These are phyloP conservation scores for Leishmania major DNA, from an alignment of 208 protist species.

Conservation along the genomic window DNA sequence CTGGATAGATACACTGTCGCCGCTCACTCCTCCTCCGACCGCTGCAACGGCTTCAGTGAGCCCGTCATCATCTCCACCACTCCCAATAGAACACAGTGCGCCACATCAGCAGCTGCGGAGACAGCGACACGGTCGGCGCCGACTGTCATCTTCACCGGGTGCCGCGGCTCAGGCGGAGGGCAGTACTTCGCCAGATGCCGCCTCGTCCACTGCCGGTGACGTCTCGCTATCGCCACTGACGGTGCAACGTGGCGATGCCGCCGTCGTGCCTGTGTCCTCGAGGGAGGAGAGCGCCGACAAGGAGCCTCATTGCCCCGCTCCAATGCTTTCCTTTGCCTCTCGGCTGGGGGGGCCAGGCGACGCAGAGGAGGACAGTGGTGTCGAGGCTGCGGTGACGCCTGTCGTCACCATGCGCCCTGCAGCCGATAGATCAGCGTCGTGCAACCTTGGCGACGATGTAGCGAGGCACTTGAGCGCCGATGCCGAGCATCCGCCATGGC, in stretches of 20 bases:
- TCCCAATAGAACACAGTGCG: background rate
- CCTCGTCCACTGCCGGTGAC: constrained; percentile 1
- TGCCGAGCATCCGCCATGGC: background rate
- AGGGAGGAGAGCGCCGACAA: background rate
- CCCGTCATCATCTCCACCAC: background rate
- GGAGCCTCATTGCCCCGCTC: background rate
- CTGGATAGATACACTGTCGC: constrained; percentile 22
- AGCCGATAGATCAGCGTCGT: background rate
- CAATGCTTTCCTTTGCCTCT: background rate
- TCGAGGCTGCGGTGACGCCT: constrained; percentile 2
- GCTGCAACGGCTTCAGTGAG: background rate
- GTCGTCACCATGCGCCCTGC: background rate
- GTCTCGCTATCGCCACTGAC: constrained; percentile 27
- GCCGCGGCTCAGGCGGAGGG: background rate
- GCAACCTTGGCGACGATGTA: background rate
- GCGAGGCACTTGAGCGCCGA: background rate
- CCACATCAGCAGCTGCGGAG: background rate
- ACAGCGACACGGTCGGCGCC: background rate
- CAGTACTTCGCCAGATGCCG: background rate
- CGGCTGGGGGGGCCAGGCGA: background rate
- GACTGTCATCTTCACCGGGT: background rate
- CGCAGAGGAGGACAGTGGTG: background rate
- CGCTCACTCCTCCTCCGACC: constrained; percentile 20
- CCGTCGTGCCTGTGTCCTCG: background rate
- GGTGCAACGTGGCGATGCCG: background rate